Evolutionary conservation across 192 early-diverging fungal species (phyloP).

Genomic region (Pecoramyces ruminantium): DNA sequence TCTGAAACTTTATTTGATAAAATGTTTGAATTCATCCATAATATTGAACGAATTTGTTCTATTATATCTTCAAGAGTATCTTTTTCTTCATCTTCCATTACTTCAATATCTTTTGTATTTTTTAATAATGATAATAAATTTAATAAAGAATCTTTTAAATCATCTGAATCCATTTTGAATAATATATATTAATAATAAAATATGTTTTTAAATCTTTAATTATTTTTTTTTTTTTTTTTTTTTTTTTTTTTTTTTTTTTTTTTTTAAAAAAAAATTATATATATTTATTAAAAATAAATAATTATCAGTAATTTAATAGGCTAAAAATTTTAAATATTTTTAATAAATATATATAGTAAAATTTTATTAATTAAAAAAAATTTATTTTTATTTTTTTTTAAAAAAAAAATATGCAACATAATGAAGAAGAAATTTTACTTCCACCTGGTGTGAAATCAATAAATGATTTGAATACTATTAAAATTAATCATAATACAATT

Average conservation of each 20-base stretch:
- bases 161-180: not conserved
- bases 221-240: not conserved
- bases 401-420: not conserved
- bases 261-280: too few species aligned
- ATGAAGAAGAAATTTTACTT: not conserved
- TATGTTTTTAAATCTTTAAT: too few species aligned
- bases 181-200: too few species aligned
- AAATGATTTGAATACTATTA: not conserved
- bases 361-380: too few species aligned
- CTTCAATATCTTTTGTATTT: not conserved
- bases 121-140: not conserved
- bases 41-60: not conserved
- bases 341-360: too few species aligned
- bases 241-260: too few species aligned
- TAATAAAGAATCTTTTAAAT: not conserved
- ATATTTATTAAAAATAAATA: too few species aligned
- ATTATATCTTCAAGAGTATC: not conserved
- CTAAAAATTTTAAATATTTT: too few species aligned
- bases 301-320: too few species aligned
- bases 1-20: not conserved
- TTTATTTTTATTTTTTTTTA: too few species aligned
- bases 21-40: not conserved
- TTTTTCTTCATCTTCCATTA: not conserved
- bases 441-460: not conserved
- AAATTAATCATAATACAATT: not conserved